Evolutionary conservation across 2,329 filamentous ascomycete species (phyloP).

Genomic region (Sphaceloma murrayae): DNA sequence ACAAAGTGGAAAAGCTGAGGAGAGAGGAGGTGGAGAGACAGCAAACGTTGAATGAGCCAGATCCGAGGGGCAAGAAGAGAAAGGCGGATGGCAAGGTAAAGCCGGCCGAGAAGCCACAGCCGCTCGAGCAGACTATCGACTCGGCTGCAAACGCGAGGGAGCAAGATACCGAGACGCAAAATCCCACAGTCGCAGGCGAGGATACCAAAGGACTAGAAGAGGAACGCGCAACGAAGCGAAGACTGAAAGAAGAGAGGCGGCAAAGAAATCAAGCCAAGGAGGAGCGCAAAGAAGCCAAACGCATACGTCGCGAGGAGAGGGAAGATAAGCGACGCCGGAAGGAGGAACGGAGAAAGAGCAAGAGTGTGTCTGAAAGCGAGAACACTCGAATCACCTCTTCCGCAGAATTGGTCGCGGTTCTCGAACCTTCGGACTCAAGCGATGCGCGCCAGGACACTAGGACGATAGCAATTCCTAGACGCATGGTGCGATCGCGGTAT

Average conservation of each 20-base stretch:
- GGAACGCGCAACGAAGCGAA: slow-evolving; percentile 30
- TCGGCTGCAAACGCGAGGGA: slow-evolving; percentile 11
- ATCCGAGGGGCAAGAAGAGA: slow-evolving; percentile 23
- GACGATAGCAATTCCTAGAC: slow-evolving; percentile 14
- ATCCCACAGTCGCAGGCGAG: not conserved
- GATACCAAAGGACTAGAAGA: slow-evolving; percentile 21
- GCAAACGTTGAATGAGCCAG: slow-evolving; percentile 25
- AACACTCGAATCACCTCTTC: not conserved
- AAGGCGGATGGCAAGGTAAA: slow-evolving; percentile 5
- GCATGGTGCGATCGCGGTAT: slow-evolving; percentile 63
- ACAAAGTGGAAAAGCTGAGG: slow-evolving; percentile 43
- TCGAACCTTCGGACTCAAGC: not conserved
- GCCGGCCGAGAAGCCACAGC: not conserved
- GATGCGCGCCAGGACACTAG: slow-evolving; percentile 14
- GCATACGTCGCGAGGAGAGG: slow-evolving; percentile 37
- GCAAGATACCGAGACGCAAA: slow-evolving; percentile 23
- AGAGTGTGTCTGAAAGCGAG: not conserved
- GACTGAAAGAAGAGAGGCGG: slow-evolving; percentile 26
- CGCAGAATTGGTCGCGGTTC: not conserved
- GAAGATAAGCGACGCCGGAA: slow-evolving; percentile 26
- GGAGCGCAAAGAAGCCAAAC: slow-evolving; percentile 43
- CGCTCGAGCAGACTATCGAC: no score
- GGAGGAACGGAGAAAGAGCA: not conserved
- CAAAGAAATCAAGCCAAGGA: slow-evolving; percentile 37
- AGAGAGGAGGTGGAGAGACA: slow-evolving; percentile 37